Evolutionary conservation across 2,329 filamentous ascomycete species (phyloP).

Genomic region (Diaporthe citriasiana): DNA sequence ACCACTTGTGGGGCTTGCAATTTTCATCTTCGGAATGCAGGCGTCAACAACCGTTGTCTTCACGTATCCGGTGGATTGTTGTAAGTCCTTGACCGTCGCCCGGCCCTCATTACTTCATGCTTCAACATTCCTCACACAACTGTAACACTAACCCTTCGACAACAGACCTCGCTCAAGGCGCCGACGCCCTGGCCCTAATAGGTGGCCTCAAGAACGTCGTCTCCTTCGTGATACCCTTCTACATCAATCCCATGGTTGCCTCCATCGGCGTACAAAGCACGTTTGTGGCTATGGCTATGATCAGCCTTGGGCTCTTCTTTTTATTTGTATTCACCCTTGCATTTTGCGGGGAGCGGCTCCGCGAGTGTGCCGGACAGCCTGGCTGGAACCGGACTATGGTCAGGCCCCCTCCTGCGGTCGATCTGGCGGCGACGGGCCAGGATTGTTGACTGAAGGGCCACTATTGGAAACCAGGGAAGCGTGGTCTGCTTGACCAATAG

Average conservation of each 20-base stretch:
- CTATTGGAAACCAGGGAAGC: not conserved
- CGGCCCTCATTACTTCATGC: not conserved
- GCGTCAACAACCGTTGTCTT: not conserved
- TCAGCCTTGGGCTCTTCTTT: not conserved
- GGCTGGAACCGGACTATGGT: constrained; percentile 9
- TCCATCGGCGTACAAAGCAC: not conserved
- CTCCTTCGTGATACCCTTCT: not conserved
- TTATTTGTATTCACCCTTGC: not conserved
- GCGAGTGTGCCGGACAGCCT: not conserved
- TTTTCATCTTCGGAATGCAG: constrained; percentile 5
- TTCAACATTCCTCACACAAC: no score
- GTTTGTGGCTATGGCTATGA: not conserved
- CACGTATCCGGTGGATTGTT: not conserved
- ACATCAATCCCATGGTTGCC: not conserved
- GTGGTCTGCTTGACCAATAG: not conserved
- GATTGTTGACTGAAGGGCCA: fast-evolving
- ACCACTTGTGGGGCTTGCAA: not conserved
- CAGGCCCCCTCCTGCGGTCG: not conserved
- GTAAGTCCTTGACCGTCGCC: not conserved
- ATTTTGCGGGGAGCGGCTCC: not conserved
- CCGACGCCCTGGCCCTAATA: not conserved
- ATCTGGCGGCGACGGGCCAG: not conserved
- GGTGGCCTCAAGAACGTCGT: constrained; percentile 20
- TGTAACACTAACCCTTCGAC: not conserved
- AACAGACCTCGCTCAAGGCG: not conserved